phyloP scores from a whole-genome alignment of 371 early-diverging fungal genomes.

The Blakeslea trispora region DNA sequence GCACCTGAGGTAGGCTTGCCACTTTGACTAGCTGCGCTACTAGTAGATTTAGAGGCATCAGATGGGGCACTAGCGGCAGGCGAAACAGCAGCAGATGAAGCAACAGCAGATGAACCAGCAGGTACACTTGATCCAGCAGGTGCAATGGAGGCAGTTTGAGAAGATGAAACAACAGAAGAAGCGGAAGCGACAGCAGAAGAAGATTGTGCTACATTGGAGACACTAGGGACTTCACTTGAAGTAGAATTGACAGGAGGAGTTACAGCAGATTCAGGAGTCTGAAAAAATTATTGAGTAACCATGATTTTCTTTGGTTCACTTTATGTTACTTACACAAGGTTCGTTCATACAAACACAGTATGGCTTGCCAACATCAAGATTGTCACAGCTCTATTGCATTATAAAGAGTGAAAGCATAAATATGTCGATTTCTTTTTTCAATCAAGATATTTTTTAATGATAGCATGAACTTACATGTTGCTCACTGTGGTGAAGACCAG shows the following conservation, averaged over 20 bases:
- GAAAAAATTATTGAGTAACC: background rate
- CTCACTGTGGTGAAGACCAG: conserved; percentile 33
- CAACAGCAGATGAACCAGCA: conserved; percentile 1
- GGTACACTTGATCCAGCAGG: background rate
- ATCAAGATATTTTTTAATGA: background rate
- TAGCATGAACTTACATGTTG: conserved; percentile 22
- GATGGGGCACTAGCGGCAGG: conserved; percentile 1
- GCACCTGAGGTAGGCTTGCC: background rate
- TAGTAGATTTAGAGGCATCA: background rate
- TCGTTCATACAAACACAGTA: conserved; percentile 32
- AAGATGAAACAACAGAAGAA: background rate
- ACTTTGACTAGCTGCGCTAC: background rate
- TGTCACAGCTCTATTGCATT: conserved; percentile 32
- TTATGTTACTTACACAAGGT: conserved; percentile 28
- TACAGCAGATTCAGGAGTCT: background rate
- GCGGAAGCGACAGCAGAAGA: background rate
- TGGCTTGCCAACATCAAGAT: conserved; percentile 31
- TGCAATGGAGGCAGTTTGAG: background rate
- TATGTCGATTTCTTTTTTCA: background rate
- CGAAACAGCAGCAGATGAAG: background rate
- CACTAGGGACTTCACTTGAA: background rate
- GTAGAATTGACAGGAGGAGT: background rate
- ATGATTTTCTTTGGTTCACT: background rate
- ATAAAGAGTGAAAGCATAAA: background rate
- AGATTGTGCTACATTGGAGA: background rate